phyloP scores from a whole-genome alignment of 495 filamentous ascomycete species.

The Parachaetomium inaequale region DNA sequence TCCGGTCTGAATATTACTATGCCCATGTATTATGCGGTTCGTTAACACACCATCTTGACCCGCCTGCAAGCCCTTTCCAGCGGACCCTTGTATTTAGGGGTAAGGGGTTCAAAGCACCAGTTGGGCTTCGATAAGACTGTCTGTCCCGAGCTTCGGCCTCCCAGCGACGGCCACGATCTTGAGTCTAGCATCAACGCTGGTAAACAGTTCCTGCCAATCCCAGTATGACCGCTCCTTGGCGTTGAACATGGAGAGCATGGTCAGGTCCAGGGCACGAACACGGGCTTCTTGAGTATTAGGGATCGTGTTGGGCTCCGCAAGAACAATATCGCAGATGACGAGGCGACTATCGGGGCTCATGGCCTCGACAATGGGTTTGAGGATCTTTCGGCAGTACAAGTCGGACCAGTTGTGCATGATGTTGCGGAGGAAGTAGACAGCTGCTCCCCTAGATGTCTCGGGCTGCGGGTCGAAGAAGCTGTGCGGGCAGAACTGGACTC shows the following conservation, averaged over 20 bases:
- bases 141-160: conserved; percentile 16
- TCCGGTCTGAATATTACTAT: not conserved
- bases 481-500: conserved; percentile 33
- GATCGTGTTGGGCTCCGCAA: conserved; percentile 28
- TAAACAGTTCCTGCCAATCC: conserved; percentile 21
- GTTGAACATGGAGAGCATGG: conserved; percentile 23
- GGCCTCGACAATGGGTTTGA: conserved; percentile 34
- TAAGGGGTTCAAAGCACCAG: conserved; percentile 4
- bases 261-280: conserved; percentile 20
- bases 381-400: conserved; percentile 31
- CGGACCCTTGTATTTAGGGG: too few species aligned
- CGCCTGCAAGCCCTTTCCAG: too few species aligned
- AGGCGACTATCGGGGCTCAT: conserved; percentile 34
- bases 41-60: not conserved
- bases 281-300: conserved; percentile 11
- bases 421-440: conserved; percentile 40
- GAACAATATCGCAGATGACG: conserved; percentile 35
- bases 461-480: conserved; percentile 40
- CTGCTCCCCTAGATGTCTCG: conserved; percentile 22
- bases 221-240: conserved; percentile 15
- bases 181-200: conserved; percentile 16
- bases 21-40: not conserved
- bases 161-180: conserved; percentile 13
- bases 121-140: conserved; percentile 15
- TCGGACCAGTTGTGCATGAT: conserved; percentile 48